These are phyloP conservation scores for Paraleonurus japonicus DNA, from an alignment of 257 asterid genomes.

Conservation along the genomic window DNA sequence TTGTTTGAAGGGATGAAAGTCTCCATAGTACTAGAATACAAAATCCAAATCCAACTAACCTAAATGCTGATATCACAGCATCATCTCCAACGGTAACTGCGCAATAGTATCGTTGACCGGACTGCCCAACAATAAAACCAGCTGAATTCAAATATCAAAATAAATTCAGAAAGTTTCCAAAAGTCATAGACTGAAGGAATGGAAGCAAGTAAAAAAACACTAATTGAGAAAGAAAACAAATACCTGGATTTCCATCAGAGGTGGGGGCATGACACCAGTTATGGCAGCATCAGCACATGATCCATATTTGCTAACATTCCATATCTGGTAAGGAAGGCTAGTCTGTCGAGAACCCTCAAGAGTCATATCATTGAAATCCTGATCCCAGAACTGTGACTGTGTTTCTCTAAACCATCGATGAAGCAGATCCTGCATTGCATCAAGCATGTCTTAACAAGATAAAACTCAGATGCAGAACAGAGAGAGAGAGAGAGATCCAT, in stretches of 20 bases:
- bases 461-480: not conserved
- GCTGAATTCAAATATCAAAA: slow-evolving; percentile 83
- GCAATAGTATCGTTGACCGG: slow-evolving; percentile 82
- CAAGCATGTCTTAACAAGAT: slow-evolving; percentile 1
- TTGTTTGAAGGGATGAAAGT: slow-evolving; percentile 16
- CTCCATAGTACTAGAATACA: not conserved
- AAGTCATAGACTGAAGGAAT: slow-evolving; percentile 23
- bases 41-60: slow-evolving; percentile 52
- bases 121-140: slow-evolving; percentile 96
- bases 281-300: slow-evolving; percentile 90
- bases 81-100: slow-evolving; percentile 88
- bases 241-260: slow-evolving; percentile 92
- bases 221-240: slow-evolving; percentile 16
- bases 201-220: not conserved
- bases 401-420: slow-evolving; percentile 58
- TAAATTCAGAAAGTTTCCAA: slow-evolving; percentile 54
- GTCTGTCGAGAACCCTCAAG: slow-evolving; percentile 45
- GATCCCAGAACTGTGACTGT: slow-evolving; percentile 53
- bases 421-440: slow-evolving; percentile 61
- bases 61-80: slow-evolving; percentile 87
- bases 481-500: not conserved
- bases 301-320: slow-evolving; percentile 90
- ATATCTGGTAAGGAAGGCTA: slow-evolving; percentile 80
- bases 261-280: slow-evolving; percentile 96
- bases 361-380: slow-evolving; percentile 30